Evolutionary conservation across 2,329 filamentous ascomycete species (phyloP).

Genomic region (Aspergillus flavus): DNA sequence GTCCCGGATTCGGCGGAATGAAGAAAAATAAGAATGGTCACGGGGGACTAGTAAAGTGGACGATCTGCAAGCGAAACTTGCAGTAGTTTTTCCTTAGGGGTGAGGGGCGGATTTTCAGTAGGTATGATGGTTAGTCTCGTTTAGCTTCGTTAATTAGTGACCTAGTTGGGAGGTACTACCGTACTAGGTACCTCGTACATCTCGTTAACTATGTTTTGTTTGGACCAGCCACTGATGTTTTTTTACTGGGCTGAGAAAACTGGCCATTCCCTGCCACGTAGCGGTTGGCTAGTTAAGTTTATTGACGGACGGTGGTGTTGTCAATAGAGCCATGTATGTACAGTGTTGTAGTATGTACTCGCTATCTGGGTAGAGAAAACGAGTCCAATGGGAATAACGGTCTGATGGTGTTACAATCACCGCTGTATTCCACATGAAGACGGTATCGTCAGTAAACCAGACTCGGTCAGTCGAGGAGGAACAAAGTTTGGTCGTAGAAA

Average conservation of each 20-base stretch:
- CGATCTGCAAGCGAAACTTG: constrained; percentile 24
- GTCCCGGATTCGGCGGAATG: constrained; percentile 19
- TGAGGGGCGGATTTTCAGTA: neutral
- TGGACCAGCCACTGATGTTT: neutral
- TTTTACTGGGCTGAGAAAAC: neutral
- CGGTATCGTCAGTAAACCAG: neutral
- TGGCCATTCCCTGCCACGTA: neutral
- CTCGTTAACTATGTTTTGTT: neutral
- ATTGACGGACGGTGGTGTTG: neutral
- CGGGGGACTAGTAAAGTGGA: constrained; percentile 6
- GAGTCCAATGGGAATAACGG: neutral
- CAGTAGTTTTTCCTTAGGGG: constrained; percentile 6
- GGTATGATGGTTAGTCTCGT: neutral
- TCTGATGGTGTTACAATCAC: neutral
- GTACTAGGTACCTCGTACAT: neutral
- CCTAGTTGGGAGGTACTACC: neutral
- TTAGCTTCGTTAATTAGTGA: neutral
- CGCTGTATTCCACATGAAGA: neutral
- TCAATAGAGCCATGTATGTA: neutral
- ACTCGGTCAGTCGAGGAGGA: neutral
- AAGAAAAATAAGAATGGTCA: constrained; percentile 5
- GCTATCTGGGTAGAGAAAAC: neutral
- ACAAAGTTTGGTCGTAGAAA: neutral
- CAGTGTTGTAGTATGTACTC: neutral
- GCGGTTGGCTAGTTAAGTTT: neutral